phyloP scores from a whole-genome alignment of 495 filamentous ascomycete species.

The Letharia lupina region DNA sequence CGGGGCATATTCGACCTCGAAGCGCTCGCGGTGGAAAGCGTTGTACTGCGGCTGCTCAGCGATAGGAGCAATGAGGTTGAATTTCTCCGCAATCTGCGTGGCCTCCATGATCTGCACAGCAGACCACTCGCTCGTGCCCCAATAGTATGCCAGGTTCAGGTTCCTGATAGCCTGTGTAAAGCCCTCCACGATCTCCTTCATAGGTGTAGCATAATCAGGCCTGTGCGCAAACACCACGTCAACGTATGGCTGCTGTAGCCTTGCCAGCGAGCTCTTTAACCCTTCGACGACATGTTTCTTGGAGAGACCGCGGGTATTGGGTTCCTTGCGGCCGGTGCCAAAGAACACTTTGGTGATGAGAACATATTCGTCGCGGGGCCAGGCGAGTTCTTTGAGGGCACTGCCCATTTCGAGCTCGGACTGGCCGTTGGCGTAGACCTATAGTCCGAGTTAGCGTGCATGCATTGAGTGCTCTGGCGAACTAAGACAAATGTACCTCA shows the following conservation, averaged over 20 bases:
- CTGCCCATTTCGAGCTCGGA: conserved; percentile 68
- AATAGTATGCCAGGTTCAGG: conserved; percentile 71
- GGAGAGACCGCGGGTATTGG: conserved; percentile 70
- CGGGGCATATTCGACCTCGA: conserved; percentile 66
- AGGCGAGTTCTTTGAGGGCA: conserved; percentile 48
- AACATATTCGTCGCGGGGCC: conserved; percentile 34
- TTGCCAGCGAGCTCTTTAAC: conserved; percentile 51
- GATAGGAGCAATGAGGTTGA: conserved; percentile 70
- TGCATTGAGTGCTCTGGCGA: background rate
- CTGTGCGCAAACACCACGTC: conserved; percentile 82
- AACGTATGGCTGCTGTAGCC: conserved; percentile 61
- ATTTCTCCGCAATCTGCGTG: conserved; percentile 60
- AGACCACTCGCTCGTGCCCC: conserved; percentile 84
- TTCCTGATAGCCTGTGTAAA: conserved; percentile 75
- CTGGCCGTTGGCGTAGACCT: conserved; percentile 58
- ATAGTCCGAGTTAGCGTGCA: conserved; percentile 19
- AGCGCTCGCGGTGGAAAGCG: conserved; percentile 59
- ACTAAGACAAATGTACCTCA: conserved; percentile 38
- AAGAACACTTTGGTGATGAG: conserved; percentile 49
- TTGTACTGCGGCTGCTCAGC: conserved; percentile 86
- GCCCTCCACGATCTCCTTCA: conserved; percentile 76
- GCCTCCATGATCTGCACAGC: conserved; percentile 74
- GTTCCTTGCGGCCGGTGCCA: conserved; percentile 54
- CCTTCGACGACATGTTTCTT: conserved; percentile 80
- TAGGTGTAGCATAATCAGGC: conserved; percentile 64